Percentiles rank a stretch among this genome's conserved stretches.
These are phyloP conservation scores for Eremomyces bilateralis DNA, from an alignment of 495 filamentous ascomycete species.

Conservation along the genomic window DNA sequence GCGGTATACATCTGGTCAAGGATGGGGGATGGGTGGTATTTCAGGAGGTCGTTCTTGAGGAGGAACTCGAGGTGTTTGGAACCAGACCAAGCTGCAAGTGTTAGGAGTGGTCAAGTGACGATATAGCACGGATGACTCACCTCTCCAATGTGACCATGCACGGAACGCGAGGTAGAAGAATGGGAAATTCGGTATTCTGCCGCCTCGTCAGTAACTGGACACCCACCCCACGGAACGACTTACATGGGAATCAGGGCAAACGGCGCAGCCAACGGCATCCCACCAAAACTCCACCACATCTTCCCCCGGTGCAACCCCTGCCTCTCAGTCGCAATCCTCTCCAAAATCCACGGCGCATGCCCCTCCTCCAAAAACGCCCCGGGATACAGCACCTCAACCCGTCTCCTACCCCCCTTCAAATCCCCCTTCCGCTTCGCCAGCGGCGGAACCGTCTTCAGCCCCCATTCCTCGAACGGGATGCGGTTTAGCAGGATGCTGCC, in stretches of 20 bases:
- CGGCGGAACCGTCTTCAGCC: conserved; percentile 80
- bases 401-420: conserved; percentile 31
- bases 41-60: conserved; percentile 44
- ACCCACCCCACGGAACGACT: conserved; percentile 13
- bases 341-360: conserved; percentile 36
- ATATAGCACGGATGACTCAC: no score
- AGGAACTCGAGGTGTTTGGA: conserved; percentile 73
- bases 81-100: conserved; percentile 42
- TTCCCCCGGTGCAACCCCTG: conserved; percentile 52
- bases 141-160: conserved; percentile 47
- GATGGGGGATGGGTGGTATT: conserved; percentile 33
- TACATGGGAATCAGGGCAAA: conserved; percentile 71
- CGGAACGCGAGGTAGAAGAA: conserved; percentile 91
- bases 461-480: conserved; percentile 95
- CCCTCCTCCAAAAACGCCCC: conserved; percentile 39
- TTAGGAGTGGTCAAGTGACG: no score
- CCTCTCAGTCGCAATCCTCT: conserved; percentile 50
- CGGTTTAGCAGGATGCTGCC: conserved; percentile 69
- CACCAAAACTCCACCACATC: conserved; percentile 58
- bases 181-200: conserved; percentile 78
- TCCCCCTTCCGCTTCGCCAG: conserved; percentile 43
- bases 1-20: conserved; percentile 51
- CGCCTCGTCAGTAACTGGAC: conserved; percentile 2
- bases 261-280: conserved; percentile 67
- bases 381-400: conserved; percentile 50